Evolutionary conservation across 2,329 filamentous ascomycete genomes (phyloP), one percentile per base, ranked within the genome.

Genomic region (Scytalidium lignicola): DNA sequence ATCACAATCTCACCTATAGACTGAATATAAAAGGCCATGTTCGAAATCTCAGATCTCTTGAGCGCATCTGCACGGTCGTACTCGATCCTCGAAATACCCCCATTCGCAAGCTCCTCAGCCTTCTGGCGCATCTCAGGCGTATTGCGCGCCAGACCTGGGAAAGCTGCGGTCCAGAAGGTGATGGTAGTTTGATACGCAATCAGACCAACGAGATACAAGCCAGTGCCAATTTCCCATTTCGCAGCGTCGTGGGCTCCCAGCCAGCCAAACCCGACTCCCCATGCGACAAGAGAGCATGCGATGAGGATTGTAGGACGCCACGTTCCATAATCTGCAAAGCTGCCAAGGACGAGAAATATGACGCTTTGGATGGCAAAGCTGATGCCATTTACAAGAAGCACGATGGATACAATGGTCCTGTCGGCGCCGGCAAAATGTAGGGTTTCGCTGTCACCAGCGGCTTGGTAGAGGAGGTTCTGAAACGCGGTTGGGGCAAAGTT

Each of bases 111-210:
- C n/a, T 71, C 67, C 28, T 71, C 67, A 4, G 78, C 76, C 47
- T 73, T 73, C 2, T 66, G 62, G 21, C 78, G 68, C 59, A 82
- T 66, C 20, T 75, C 68, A 1, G 62, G 58, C 1, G 75, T 78
- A 55, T 82, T 80, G 6, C 78, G 65, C 3, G 79, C 77, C 7
- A 83, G 65, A 0, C 76, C 72, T 3, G 79, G 78, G 50, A 82
- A 82, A 5, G 83, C 81, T 0, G 83, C 82, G 0, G 81, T 84
- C 80, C 82, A 86, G 62, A 85, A 86, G 0, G 83, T 86, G 44
- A 86, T 68, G 0, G 80, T 83, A 2, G 83, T 76, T 64, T 86
- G 82, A 56, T 86, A 86, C 1, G 77, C 76, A 53, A 87, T 82
- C 40, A 86, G 63, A 2, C 82, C 83, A 15, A 85, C 75, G 48